Percentiles rank a stretch among this genome's conserved stretches.
Evolutionary conservation across 176 grass and related monocot species (phyloP).

Genomic region (Rhynchospora pubera): DNA sequence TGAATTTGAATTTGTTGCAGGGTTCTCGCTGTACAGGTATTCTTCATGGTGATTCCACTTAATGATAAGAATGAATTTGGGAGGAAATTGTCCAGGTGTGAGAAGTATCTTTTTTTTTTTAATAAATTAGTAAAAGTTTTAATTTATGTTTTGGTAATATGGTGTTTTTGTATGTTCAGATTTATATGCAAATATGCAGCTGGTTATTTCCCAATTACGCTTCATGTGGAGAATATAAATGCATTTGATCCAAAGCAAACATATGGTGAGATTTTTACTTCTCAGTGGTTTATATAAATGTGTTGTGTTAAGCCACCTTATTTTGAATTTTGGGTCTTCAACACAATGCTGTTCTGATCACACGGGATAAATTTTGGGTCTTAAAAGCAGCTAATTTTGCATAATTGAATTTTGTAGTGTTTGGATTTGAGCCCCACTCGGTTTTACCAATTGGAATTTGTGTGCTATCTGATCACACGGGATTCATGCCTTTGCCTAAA

Average conservation of each 20-base stretch:
- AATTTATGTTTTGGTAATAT: constrained; percentile 1
- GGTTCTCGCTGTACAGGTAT: constrained; percentile 62
- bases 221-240: constrained; percentile 71
- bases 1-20: constrained; percentile 31
- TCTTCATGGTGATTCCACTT: constrained; percentile 69
- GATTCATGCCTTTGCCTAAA: constrained; percentile 75
- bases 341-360: not conserved
- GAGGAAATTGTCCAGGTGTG: constrained; percentile 50
- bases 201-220: constrained; percentile 73
- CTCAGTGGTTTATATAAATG: not conserved
- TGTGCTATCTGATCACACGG: constrained; percentile 37
- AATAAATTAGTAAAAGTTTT: not conserved
- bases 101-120: not conserved
- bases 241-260: constrained; percentile 59
- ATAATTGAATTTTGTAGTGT: constrained; percentile 37
- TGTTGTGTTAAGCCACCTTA: not conserved
- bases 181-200: constrained; percentile 69
- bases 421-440: constrained; percentile 86
- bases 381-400: not conserved
- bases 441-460: constrained; percentile 66
- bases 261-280: constrained; percentile 55
- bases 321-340: not conserved
- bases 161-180: constrained; percentile 23
- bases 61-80: constrained; percentile 47
- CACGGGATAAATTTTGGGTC: too few relatives aligned